Evolutionary conservation across 257 asterid genomes (phyloP).

Genomic region (Thymus mandschuricus): DNA sequence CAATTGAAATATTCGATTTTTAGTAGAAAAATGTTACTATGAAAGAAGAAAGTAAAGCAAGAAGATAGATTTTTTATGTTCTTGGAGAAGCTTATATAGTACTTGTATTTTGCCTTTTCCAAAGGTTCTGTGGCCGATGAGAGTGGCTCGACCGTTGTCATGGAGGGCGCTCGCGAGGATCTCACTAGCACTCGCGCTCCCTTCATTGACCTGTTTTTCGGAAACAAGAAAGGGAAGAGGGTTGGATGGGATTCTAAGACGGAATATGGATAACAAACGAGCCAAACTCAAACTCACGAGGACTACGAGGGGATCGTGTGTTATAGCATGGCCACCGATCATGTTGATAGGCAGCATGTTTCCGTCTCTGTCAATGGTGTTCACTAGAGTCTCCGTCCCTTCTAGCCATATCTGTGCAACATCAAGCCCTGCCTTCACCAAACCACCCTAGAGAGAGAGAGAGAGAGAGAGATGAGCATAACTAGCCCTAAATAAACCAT

Average conservation of each 20-base stretch:
- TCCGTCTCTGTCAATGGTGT: slow-evolving; percentile 86
- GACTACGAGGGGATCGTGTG: slow-evolving; percentile 88
- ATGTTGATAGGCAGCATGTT: slow-evolving; percentile 75
- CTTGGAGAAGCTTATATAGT: neutral
- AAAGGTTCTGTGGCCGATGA: slow-evolving; percentile 81
- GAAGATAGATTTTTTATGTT: neutral
- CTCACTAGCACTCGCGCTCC: slow-evolving; percentile 98
- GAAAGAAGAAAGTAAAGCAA: neutral
- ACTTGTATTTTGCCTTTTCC: slow-evolving; percentile 99
- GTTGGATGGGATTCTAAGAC: neutral
- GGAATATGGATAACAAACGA: neutral
- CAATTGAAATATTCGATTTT: slow-evolving; percentile 14
- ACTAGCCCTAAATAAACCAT: neutral
- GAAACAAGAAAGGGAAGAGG: neutral
- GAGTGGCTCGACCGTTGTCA: slow-evolving; percentile 90
- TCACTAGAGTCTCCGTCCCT: slow-evolving; percentile 85
- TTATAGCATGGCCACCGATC: slow-evolving; percentile 80
- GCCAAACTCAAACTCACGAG: slow-evolving; percentile 51
- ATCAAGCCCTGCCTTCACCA: slow-evolving; percentile 92
- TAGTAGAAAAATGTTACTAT: neutral
- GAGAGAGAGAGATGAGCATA: slow-evolving; percentile 23
- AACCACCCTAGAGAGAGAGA: slow-evolving; percentile 68
- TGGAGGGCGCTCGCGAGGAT: slow-evolving; percentile 95
- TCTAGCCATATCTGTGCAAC: slow-evolving; percentile 97
- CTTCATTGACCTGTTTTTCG: slow-evolving; percentile 75